Base-by-base conservation (phyloP, 2,329 filamentous ascomycete genomes). In the Aureobasidium sp. region DNA sequence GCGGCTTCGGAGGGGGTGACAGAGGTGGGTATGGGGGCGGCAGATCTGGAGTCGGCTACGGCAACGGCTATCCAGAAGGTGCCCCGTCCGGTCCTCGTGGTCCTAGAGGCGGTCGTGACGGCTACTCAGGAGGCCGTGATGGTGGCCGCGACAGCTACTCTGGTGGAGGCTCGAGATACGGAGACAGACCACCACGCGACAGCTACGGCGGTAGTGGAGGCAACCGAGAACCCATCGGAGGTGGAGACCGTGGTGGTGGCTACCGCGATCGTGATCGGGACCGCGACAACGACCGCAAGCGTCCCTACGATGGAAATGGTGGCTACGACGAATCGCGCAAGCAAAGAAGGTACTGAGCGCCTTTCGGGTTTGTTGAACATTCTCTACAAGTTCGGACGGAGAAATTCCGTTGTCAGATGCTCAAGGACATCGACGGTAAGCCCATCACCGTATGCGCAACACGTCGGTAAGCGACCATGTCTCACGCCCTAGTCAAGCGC, bases 241-340 rank as follows among this genome's bases (percentile, higher is more conserved):
- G 82, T 13, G 50, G 50, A 26, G 50, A 52, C 5, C 50, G 50
- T 39, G 50, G 51, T 17, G 65, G 69, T 68, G 77, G 79, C 66
- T 76, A 82, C 62, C 84, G 86, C 70, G 85, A 73, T 66, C 68
- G 77, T 53, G 79, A 80, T 64, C 74, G 77, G 64, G 77, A 79
- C 52, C 68, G 75, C 62, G 75, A 78, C 66, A 80, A 84, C 67
- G 82, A 81, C 63, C 74, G 81, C 50, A 81, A 83, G 74, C 74
- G 81, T 70, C 75, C 74, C 58, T 91, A 89, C 75, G 91, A 95
- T 58, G 88, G 88, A 87, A 44, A 60, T 8, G 64, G 70, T 72
- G 83, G 84, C 67, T 87, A 92, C 77, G 91, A 96, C 71, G 92
- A 96, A 75, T 79, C 80, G 56, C 80, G 84, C 68, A 79, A 78